Evolutionary conservation across 768 basidiomycete species (phyloP).

Genomic region (Cyclocybe aegerita): DNA sequence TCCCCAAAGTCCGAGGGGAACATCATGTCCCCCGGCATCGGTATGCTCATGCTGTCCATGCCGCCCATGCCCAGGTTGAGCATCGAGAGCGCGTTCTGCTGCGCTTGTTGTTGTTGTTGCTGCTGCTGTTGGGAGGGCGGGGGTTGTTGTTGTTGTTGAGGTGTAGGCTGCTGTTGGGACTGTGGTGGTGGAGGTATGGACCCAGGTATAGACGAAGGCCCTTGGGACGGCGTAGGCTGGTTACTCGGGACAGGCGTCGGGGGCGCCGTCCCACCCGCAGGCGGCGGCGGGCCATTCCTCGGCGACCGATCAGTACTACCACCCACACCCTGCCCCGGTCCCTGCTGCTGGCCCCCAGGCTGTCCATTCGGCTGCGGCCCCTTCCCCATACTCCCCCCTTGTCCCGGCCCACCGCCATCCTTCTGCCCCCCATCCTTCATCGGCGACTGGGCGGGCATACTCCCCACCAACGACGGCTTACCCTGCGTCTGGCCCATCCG

Average conservation of each 20-base stretch:
- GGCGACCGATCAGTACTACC: conserved; percentile 17
- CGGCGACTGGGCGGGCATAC: conserved; percentile 14
- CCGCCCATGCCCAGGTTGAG: conserved; percentile 1
- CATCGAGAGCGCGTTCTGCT: conserved; percentile 11
- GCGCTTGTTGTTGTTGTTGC: conserved; percentile 2
- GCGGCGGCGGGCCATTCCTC: conserved; percentile 6
- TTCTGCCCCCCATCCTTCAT: conserved; percentile 7
- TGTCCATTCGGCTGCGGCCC: conserved; percentile 4
- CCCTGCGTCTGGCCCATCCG: conserved; percentile 7
- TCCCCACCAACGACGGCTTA: conserved; percentile 1
- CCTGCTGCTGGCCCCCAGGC: background rate
- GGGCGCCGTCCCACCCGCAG: conserved; percentile 17
- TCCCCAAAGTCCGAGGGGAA: conserved; percentile 13
- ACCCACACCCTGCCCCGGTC: conserved; percentile 6
- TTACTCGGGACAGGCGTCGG: conserved; percentile 24
- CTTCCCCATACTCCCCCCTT: too few relatives aligned
- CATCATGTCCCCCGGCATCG: conserved; percentile 3
- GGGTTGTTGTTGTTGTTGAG: conserved; percentile 7
- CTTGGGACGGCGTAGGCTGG: conserved; percentile 19
- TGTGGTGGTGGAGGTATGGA: too few relatives aligned
- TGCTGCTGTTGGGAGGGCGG: conserved; percentile 4
- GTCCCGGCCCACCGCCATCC: background rate
- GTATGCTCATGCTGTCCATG: conserved; percentile 5
- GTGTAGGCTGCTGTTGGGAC: conserved; percentile 11
- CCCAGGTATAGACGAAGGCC: conserved; percentile 5